Evolutionary conservation across 805 yeast genomes (phyloP), one percentile per base, ranked within the genome.

Genomic region (Ogataea sp.): DNA sequence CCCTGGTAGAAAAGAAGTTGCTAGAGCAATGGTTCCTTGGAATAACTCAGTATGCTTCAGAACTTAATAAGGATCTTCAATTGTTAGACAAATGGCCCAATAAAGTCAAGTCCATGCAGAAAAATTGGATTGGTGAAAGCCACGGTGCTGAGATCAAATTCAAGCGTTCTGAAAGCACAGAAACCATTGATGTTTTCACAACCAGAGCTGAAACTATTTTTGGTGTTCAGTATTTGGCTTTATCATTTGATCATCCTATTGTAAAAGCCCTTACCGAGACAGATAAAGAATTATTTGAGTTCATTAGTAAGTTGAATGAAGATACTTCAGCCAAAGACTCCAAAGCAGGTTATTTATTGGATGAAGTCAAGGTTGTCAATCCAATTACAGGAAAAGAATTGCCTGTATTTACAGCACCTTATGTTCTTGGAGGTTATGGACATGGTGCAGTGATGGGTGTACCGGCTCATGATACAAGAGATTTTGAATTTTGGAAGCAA

Each of bases 401-500:
- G 5, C 97, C 97, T 0, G 77, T 90, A 0, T 93, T 74, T 63
- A 89, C 73, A 2, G 96, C 97, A 0, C 95, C 96, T 0, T 93
- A 89, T 58, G 97, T 90, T 1, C 56, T 90, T 27, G 78, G 83
- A 4, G 64, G 73, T 3, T 90, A 90, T 54, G 97, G 97, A 1
- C 77, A 77, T 41, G 96, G 96, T 30, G 95, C 96, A 1, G 97
- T 90, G 0, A 90, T 93, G 97, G 98, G 98, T 1, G 86, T 94
- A 51, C 98, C 98, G 2, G 96, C 83, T 0, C 97, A 89, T 58
- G 97, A 93, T 58, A 65, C 67, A 34, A 71, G 97, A 44, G 98
- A 93, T 53, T 75, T 55, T 49, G 84, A 70, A 7, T 90, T 93
- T 54, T 90, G 97, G 96, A 49, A 55, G 3, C 52, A 62, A 33